These are phyloP conservation scores for Lachnellula subtilissima DNA, from an alignment of 2,329 filamentous ascomycete genomes.

Conservation along the genomic window DNA sequence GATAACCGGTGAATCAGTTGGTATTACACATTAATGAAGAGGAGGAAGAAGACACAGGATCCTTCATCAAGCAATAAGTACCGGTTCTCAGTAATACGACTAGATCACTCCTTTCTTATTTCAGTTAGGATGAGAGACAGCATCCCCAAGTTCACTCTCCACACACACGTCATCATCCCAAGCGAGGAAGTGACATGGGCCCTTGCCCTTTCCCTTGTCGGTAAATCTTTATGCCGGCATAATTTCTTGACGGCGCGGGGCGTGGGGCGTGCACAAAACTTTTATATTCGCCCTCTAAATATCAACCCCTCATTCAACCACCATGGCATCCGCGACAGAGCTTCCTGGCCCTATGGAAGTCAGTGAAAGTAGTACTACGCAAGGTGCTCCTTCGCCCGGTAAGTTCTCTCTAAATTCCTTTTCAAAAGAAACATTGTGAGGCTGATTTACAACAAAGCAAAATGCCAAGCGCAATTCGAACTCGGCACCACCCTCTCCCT, in stretches of 20 bases:
- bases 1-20: not conserved
- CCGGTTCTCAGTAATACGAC: too few relatives aligned
- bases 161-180: not conserved
- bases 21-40: too few relatives aligned
- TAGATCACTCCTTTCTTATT: too few relatives aligned
- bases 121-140: too few relatives aligned
- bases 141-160: too few relatives aligned
- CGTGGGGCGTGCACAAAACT: slow-evolving; percentile 6
- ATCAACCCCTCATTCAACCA: slow-evolving; percentile 6
- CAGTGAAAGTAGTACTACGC: slow-evolving; percentile 5
- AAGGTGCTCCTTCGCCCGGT: slow-evolving; percentile 14
- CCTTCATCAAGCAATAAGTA: too few relatives aligned
- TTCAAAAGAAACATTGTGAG: not conserved
- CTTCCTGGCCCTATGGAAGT: slow-evolving; percentile 16
- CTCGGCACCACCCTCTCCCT: slow-evolving; percentile 80
- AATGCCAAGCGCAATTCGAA: slow-evolving; percentile 67
- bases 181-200: not conserved
- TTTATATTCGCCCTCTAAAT: slow-evolving; percentile 6
- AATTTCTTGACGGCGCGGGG: too few relatives aligned
- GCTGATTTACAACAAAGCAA: slow-evolving; percentile 37
- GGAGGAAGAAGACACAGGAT: too few relatives aligned
- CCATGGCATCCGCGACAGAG: slow-evolving; percentile 21
- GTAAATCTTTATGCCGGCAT: slow-evolving; percentile 1
- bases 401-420: not conserved
- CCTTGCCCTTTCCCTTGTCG: not conserved